These are phyloP conservation scores for Mycena rosella DNA, from an alignment of 768 basidiomycete species.

Conservation along the genomic window DNA sequence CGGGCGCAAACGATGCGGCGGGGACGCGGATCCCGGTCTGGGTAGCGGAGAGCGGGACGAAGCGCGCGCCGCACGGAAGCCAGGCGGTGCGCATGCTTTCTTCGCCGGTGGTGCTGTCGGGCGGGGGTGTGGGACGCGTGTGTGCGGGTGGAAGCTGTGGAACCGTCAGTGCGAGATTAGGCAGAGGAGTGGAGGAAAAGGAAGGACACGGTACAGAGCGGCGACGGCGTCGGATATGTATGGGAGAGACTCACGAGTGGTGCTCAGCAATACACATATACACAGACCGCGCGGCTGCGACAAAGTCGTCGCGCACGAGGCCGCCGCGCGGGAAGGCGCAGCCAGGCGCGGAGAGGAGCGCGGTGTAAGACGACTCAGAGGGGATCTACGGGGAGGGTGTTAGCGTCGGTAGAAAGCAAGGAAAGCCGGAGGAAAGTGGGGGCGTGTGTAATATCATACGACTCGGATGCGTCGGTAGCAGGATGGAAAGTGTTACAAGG, in stretches of 20 bases:
- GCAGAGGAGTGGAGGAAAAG: too few relatives aligned
- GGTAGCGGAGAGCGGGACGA: neutral
- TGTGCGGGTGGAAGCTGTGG: conserved; percentile 25
- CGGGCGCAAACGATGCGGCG: too few relatives aligned
- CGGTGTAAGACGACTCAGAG: conserved; percentile 43
- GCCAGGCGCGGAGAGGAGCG: conserved; percentile 36
- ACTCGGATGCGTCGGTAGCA: too few relatives aligned
- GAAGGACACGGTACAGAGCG: neutral
- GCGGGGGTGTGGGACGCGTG: conserved; percentile 15
- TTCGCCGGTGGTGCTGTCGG: conserved; percentile 21
- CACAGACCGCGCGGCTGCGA: conserved; percentile 52
- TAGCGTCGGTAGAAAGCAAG: neutral
- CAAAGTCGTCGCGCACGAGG: conserved; percentile 40
- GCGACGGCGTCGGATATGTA: neutral
- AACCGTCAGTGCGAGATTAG: neutral
- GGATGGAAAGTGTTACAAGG: too few relatives aligned
- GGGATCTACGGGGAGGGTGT: conserved; percentile 43
- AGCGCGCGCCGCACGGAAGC: too few relatives aligned
- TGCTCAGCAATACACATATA: conserved; percentile 63
- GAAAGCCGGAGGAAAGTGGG: conserved; percentile 17
- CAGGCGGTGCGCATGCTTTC: conserved; percentile 59
- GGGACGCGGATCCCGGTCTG: conserved; percentile 19
- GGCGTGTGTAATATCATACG: too few relatives aligned
- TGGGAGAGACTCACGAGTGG: too few relatives aligned
- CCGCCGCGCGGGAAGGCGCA: conserved; percentile 35